A percentile compares a stretch with the other conserved stretches of the same genome.
These are phyloP conservation scores for Daldinia decipiens DNA, from an alignment of 495 filamentous ascomycete species.

Conservation along the genomic window DNA sequence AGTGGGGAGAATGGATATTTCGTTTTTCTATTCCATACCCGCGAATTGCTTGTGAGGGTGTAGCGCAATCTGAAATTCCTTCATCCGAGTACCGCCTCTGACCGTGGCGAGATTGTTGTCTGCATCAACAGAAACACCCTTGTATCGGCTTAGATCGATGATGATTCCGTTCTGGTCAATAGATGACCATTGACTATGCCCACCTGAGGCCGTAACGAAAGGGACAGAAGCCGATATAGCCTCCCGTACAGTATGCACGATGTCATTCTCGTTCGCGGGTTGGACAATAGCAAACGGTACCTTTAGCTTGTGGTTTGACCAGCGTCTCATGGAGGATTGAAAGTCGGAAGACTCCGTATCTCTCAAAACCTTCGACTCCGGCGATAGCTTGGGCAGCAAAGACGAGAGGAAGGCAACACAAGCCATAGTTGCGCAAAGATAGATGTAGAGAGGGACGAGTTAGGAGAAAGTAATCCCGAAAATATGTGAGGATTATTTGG, in stretches of 20 bases:
- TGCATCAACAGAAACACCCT: conserved; percentile 40
- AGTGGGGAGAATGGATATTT: neutral
- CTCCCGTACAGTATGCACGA: neutral
- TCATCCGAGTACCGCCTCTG: conserved; percentile 46
- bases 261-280: neutral
- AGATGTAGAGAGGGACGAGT: neutral
- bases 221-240: conserved; percentile 33
- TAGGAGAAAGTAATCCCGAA: neutral
- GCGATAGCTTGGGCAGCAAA: neutral
- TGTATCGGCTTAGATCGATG: conserved; percentile 50
- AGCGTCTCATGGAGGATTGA: neutral
- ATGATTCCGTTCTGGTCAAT: conserved; percentile 45
- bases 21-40: neutral
- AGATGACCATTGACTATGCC: conserved; percentile 52
- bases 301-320: neutral
- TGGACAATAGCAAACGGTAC: neutral
- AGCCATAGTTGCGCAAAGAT: neutral
- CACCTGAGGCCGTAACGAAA: conserved; percentile 50
- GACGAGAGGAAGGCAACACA: neutral
- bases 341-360: neutral
- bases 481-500: neutral
- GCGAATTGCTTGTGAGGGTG: conserved; percentile 4
- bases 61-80: conserved; percentile 43
- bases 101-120: conserved; percentile 37
- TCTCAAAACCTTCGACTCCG: neutral